phyloP scores from a whole-genome alignment of 176 grass and related monocot genomes.

The Hordeum vulgare region MorexV3_pseudomolecules_assembly NC_058518.1:24253809-24254308 shows the following conservation, averaged over 20 bases:
- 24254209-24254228: background rate
- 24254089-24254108: slow-evolving; percentile 19
- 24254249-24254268: slow-evolving; percentile 14
- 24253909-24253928: slow-evolving; percentile 84
- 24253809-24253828: slow-evolving; percentile 68
- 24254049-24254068: slow-evolving; percentile 1
- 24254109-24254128: slow-evolving; percentile 12
- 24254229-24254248: background rate
- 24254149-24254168: background rate
- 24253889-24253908: slow-evolving; percentile 85
- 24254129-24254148: background rate
- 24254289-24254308: slow-evolving; percentile 86
- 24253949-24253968: slow-evolving; percentile 91
- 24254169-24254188: background rate
- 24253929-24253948: slow-evolving; percentile 94
- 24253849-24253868: slow-evolving; percentile 81
- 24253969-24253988: slow-evolving; percentile 27
- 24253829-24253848: slow-evolving; percentile 52
- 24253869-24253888: slow-evolving; percentile 90
- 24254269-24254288: slow-evolving; percentile 68
- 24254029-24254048: background rate
- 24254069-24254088: background rate
- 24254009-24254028: background rate
- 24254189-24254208: background rate
- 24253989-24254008: background rate